Evolutionary conservation across 73 alveolate genomes (phyloP).

Genomic region (Stentor coeruleus): DNA sequence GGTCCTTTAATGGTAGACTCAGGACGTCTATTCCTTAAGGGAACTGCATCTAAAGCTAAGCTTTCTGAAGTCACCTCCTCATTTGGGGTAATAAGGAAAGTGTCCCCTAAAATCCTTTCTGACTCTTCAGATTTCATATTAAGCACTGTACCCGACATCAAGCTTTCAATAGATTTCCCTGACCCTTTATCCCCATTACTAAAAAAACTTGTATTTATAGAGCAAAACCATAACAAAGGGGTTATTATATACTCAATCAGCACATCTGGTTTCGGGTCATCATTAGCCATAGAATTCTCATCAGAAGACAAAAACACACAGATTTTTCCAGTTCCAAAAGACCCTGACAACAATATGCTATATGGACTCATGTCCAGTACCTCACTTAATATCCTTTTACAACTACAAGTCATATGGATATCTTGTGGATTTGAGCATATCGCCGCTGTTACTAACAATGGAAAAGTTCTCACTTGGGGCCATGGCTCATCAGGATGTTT

Average conservation of each 20-base stretch:
- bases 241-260: neutral
- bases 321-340: neutral
- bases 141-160: slow-evolving; percentile 6
- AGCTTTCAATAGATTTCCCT: neutral
- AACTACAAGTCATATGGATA: neutral
- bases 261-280: slow-evolving; percentile 4
- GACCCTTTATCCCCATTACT: slow-evolving; percentile 22
- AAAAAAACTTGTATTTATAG: neutral
- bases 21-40: neutral
- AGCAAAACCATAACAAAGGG: neutral
- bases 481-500: slow-evolving; percentile 68
- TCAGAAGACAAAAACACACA: neutral
- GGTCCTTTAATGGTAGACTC: neutral
- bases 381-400: neutral
- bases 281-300: slow-evolving; percentile 11
- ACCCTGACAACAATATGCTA: neutral
- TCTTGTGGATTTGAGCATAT: slow-evolving; percentile 65
- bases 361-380: neutral
- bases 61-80: neutral
- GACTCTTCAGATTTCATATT: neutral
- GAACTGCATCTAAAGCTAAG: slow-evolving; percentile 5
- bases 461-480: slow-evolving; percentile 63
- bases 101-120: neutral
- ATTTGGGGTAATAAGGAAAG: neutral
- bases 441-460: slow-evolving; percentile 34